Conservation (phyloP, 2,329 filamentous ascomycete genomes). For the Hirsutella minnesotensis region DNA sequence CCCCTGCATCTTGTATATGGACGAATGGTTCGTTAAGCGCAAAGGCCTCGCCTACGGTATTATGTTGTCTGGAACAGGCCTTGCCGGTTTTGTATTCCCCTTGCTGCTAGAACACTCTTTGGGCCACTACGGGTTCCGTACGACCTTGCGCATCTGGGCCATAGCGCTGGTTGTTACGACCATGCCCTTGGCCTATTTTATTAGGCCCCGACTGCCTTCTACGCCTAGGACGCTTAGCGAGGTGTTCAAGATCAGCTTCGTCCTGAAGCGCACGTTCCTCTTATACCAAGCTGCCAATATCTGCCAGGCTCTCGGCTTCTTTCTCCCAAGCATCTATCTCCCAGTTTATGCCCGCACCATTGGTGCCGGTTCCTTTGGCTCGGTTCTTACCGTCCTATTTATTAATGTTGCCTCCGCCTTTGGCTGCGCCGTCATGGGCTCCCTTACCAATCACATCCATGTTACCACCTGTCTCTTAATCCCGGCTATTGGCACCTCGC, state of each 20-base stretch:
- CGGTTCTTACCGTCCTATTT: conserved; percentile 44
- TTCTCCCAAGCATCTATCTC: conserved; percentile 51
- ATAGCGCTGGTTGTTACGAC: conserved; percentile 36
- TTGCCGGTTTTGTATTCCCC: conserved; percentile 35
- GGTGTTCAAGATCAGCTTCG: conserved; percentile 35
- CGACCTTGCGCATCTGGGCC: conserved; percentile 42
- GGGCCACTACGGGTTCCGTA: conserved; percentile 33
- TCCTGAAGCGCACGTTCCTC: conserved; percentile 39
- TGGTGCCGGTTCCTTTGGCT: conserved; percentile 32
- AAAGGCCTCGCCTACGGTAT: conserved; percentile 51
- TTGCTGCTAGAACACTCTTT: conserved; percentile 42
- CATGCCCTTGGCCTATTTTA: conserved; percentile 41
- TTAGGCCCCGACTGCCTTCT: conserved; percentile 42
- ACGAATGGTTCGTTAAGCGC: conserved; percentile 48
- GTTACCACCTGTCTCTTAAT: conserved; percentile 43
- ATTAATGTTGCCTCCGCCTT: conserved; percentile 49
- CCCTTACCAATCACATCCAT: conserved; percentile 40
- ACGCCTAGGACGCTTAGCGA: conserved; percentile 21
- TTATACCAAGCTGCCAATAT: conserved; percentile 47
- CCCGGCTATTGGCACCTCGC: conserved; percentile 41
- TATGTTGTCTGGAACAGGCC: conserved; percentile 45
- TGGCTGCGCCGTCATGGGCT: conserved; percentile 46
- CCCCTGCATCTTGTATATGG: conserved; percentile 44
- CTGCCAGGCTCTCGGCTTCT: conserved; percentile 48
- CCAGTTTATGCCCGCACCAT: conserved; percentile 42